Evolutionary conservation across 768 basidiomycete species (phyloP).

Genomic region (Suillus hirtellus): DNA sequence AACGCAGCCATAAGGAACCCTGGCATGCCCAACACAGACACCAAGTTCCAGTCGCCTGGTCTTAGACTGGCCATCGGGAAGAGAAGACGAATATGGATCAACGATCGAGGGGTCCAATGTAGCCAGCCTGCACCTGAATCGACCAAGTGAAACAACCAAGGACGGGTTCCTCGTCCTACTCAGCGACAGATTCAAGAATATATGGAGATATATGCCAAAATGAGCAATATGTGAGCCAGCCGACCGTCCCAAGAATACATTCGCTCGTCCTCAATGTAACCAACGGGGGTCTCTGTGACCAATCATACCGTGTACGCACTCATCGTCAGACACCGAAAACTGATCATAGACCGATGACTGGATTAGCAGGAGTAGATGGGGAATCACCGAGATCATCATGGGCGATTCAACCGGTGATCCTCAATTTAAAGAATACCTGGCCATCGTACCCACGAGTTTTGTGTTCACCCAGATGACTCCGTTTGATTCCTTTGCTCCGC

Average conservation of each 20-base stretch:
- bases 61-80: neutral
- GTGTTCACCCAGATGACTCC: conserved; percentile 1
- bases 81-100: neutral
- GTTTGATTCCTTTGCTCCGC: neutral
- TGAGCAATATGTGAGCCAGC: neutral
- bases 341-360: conserved; percentile 4
- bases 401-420: conserved; percentile 8
- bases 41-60: neutral
- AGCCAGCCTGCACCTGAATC: conserved; percentile 1
- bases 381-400: conserved; percentile 11
- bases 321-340: conserved; percentile 7
- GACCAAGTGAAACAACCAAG: neutral
- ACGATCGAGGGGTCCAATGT: conserved; percentile 6
- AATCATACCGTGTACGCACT: conserved; percentile 5
- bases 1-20: conserved; percentile 1
- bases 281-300: neutral
- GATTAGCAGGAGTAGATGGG: conserved; percentile 6
- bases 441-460: neutral
- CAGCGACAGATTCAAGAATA: neutral
- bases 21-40: neutral
- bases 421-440: conserved; percentile 9
- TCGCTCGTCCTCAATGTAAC: conserved; percentile 6
- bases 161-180: conserved; percentile 3
- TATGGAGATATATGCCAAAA: neutral
- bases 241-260: neutral